phyloP scores from a whole-genome alignment of 768 basidiomycete genomes.

The Tremella yokohamensis region DNA sequence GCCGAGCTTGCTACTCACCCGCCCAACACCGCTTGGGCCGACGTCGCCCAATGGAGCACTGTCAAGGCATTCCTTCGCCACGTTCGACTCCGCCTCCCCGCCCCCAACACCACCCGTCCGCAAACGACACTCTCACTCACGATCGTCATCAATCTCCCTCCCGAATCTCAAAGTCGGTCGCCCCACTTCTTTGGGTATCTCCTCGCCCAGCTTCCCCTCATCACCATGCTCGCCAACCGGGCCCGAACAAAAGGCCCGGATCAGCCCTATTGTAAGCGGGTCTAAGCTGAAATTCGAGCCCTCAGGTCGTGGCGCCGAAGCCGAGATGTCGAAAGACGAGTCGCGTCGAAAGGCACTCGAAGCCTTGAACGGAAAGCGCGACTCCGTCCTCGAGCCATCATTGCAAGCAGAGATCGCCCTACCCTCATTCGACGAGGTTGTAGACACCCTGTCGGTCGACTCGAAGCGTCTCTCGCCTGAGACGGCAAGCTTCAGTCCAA shows the following conservation, averaged over 20 bases:
- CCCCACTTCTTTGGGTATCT: conserved; percentile 38
- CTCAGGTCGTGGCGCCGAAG: conserved; percentile 39
- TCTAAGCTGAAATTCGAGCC: conserved; percentile 42
- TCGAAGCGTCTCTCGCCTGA: conserved; percentile 27
- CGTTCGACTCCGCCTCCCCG: conserved; percentile 19
- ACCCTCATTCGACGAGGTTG: conserved; percentile 40
- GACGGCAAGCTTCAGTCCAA: conserved; percentile 19
- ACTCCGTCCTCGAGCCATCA: conserved; percentile 1
- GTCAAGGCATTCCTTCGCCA: conserved; percentile 4
- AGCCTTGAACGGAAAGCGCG: conserved; percentile 29
- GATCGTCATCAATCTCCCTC: conserved; percentile 43
- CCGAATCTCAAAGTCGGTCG: conserved; percentile 36
- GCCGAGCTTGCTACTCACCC: conserved; percentile 37
- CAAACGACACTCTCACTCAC: conserved; percentile 41
- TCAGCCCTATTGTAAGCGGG: conserved; percentile 13
- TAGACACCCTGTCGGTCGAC: conserved; percentile 27
- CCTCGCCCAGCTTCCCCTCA: conserved; percentile 32
- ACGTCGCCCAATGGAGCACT: conserved; percentile 1
- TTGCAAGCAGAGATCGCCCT: conserved; percentile 28
- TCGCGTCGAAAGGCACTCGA: conserved; percentile 39
- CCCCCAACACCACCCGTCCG: conserved; percentile 30
- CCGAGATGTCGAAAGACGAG: conserved; percentile 40
- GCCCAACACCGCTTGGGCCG: conserved; percentile 29
- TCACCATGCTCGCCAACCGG: conserved; percentile 32
- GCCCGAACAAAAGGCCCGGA: conserved; percentile 2